phyloP scores from a whole-genome alignment of 2,329 filamentous ascomycete species.

The Beauveria caledonica region DNA sequence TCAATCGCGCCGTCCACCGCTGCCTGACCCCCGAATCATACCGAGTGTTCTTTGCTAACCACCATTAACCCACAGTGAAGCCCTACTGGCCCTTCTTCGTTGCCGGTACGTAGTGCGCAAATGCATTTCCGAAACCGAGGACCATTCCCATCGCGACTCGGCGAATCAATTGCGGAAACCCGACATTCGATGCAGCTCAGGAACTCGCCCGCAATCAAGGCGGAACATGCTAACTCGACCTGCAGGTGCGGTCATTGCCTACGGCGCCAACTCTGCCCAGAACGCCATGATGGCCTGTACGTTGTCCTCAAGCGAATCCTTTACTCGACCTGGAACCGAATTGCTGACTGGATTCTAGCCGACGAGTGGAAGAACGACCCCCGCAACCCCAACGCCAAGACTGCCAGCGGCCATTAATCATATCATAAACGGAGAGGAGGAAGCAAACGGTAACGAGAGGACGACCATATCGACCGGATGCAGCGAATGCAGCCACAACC shows the following conservation, averaged over 20 bases:
- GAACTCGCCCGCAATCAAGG: not conserved
- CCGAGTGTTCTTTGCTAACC: constrained; percentile 13
- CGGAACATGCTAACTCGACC: constrained; percentile 8
- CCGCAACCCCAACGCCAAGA: constrained; percentile 63
- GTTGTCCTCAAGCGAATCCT: constrained; percentile 15
- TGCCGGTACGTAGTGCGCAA: constrained; percentile 63
- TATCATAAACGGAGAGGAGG: not conserved
- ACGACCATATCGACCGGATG: constrained; percentile 9
- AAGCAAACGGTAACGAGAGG: not conserved
- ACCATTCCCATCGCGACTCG: not conserved
- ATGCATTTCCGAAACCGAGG: constrained; percentile 10
- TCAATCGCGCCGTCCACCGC: not conserved
- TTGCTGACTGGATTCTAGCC: constrained; percentile 43
- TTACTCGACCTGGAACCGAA: not conserved
- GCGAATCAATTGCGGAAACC: not conserved
- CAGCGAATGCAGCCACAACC: constrained; percentile 4
- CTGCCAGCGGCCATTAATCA: constrained; percentile 35
- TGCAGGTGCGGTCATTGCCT: constrained; percentile 74
- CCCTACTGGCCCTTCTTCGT: constrained; percentile 90
- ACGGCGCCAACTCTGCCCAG: constrained; percentile 82
- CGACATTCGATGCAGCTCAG: not conserved
- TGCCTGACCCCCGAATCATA: not conserved
- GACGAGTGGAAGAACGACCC: constrained; percentile 97
- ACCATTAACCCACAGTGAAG: constrained; percentile 52
- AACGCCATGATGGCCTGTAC: constrained; percentile 70